Base-by-base conservation (phyloP, 345 rosid species). In the Cardiospermum halicacabum region DNA sequence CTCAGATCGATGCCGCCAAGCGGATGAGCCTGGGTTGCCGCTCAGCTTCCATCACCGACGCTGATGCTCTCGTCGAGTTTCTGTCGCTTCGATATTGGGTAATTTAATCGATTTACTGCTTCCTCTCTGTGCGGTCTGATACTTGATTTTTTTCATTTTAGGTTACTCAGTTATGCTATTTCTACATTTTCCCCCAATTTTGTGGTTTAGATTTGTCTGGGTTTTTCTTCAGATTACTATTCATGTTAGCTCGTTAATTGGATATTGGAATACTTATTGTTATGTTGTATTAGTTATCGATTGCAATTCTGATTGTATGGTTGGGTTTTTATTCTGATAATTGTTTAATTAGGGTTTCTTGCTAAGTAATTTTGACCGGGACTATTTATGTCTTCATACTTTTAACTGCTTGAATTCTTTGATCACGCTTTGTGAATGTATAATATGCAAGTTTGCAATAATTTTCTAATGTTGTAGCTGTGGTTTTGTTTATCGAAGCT, bases 1-100 rank as follows among this genome's bases (percentile, higher is more conserved):
- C 87, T 69, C 93, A 92, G 97, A 83, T 92, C 78, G 97, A 89
- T 40, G 95, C 96, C 0, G 98, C 96, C 49, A 92, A 92, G 82
- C 75, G 88, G 83, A 92, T 92, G 74, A 92, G 98, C 75, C 91
- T 92, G 28, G 91, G 89, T 26, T 64, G 67, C 19, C 79, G 86
- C 74, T 71, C 86, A 16, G 72, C 81, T 68, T 64, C 88, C 12
- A 82, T 77, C 31, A 65, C 78, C 3, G 77, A 80, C 39, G 66
- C 80, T 11, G 89, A 78, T 36, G 61, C 88, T 26, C 78, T 77
- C 39, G 81, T 77, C 37, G 88, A 89, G 72, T 83, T 86, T 42
- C 88, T 89, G 21, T 83, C 98, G 39, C 87, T 84, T 19, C 89
- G 88, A 8, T 92, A 89, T 71, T 92, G 98, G 98, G 98, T 92